Evolutionary conservation across 139 green algal species (phyloP), one percentile per base, ranked within the genome.

Genomic region (Bryopsis sp.): DNA sequence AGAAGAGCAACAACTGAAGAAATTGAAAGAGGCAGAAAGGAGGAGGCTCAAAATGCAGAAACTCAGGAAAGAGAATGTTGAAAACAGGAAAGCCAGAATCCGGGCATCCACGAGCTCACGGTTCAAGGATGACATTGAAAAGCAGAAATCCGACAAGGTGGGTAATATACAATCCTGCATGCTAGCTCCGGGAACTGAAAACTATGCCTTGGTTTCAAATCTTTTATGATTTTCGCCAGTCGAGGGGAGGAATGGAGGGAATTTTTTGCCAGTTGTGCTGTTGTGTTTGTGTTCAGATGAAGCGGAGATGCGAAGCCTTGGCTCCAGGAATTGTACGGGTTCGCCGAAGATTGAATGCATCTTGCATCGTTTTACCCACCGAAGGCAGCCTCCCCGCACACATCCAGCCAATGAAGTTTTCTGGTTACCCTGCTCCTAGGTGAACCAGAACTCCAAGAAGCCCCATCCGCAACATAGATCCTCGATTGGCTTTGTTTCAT

Each of bases 1-100:
- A 4, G 65, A 72, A 26, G 65, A 72, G 37, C 65, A 72, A 29
- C 31, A 62, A n/a, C 31, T 72, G 19, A 72, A 72, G 46, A 5
- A 19, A 7, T 32, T 57, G 65, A 46, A 72, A 59, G 65, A 26
- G 29, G 48, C 47, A 47, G 65, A 72, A 59, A 31, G 47, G 46
- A 39, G 65, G 6, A 28, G 65, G 3, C 5, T 63, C 4, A 8
- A 57, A 29, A 63, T 32, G 32, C 47, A 64, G 46, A 72, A 72
- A 37, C 36, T 35, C 19, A 43, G 65, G n/a, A 43, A 28, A 35
- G 65, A 72, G 19, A 47, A 8, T 2, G 48, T 64, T 39, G 65
- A 72, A 37, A 72, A 28, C 47, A 63, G 31, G 4, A 72, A 72
- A 29, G 65, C 65, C 4, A 11, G 65, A 29, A 72, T 72, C 46